Conservation (phyloP, 495 filamentous ascomycete species). For the Neurospora tetrasperma region DNA sequence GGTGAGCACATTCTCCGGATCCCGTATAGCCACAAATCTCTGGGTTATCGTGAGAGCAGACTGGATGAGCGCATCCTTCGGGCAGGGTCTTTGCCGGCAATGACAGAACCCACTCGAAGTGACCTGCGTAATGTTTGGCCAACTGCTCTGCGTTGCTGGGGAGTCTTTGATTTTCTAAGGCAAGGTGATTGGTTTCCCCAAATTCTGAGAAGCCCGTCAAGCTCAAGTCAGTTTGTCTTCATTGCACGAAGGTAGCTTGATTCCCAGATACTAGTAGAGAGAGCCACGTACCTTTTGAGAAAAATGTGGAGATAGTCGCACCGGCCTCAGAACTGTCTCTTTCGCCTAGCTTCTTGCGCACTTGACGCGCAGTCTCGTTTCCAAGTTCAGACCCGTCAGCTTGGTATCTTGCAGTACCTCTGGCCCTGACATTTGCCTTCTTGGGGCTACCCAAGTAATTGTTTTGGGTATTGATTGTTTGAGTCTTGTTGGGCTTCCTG, state of each 20-base stretch:
- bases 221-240: not conserved
- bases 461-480: not conserved
- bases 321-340: not conserved
- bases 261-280: not conserved
- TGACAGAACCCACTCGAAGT: constrained; percentile 38
- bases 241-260: not conserved
- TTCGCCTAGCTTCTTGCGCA: not conserved
- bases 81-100: constrained; percentile 16
- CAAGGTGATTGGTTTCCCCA: constrained; percentile 17
- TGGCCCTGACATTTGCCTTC: not conserved
- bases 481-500: not conserved
- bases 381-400: not conserved
- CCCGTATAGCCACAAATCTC: not conserved
- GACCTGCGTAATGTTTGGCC: constrained; percentile 40
- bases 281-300: not conserved
- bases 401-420: not conserved
- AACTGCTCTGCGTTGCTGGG: constrained; percentile 30
- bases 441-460: not conserved
- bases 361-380: not conserved
- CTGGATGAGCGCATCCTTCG: constrained; percentile 6
- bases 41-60: constrained; percentile 10
- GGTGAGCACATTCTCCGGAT: constrained; percentile 7
- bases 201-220: constrained; percentile 2
- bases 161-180: constrained; percentile 23
- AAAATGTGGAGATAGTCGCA: not conserved